Evolutionary conservation across 1,139 yeast species (phyloP).

Genomic region (Lodderomyces parapsilosis): DNA sequence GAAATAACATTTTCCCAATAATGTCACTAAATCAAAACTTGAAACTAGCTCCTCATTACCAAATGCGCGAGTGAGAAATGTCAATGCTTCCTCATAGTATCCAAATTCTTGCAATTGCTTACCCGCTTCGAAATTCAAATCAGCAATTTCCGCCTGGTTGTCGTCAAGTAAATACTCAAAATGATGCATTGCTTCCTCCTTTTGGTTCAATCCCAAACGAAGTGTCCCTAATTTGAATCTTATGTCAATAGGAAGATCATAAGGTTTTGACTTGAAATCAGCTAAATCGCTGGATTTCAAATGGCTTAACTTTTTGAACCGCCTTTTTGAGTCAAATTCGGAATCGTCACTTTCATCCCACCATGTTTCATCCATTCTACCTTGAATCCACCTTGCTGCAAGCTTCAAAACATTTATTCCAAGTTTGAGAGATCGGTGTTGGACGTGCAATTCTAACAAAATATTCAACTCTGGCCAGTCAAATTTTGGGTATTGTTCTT

Average conservation of each 20-base stretch:
- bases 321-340: constrained; percentile 66
- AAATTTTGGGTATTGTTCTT: constrained; percentile 46
- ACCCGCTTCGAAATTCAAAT: constrained; percentile 77
- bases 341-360: constrained; percentile 77
- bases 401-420: constrained; percentile 67
- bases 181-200: constrained; percentile 66
- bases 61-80: constrained; percentile 56
- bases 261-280: constrained; percentile 27
- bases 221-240: constrained; percentile 75
- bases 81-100: constrained; percentile 68
- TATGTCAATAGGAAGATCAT: constrained; percentile 76
- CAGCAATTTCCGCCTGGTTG: constrained; percentile 61
- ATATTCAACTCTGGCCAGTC: constrained; percentile 90
- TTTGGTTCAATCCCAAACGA: constrained; percentile 62
- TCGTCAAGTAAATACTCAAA: constrained; percentile 60
- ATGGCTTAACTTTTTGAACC: constrained; percentile 36
- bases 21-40: constrained; percentile 28
- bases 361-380: constrained; percentile 82
- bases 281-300: constrained; percentile 20
- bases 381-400: constrained; percentile 82
- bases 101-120: constrained; percentile 67
- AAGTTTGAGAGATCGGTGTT: constrained; percentile 59
- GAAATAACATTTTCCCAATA: constrained; percentile 75
- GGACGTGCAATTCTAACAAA: constrained; percentile 72
- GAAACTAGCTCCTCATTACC: constrained; percentile 27